Base-by-base conservation (phyloP, 2,329 filamentous ascomycete species). In the Ceratocystis huliohia region DNA sequence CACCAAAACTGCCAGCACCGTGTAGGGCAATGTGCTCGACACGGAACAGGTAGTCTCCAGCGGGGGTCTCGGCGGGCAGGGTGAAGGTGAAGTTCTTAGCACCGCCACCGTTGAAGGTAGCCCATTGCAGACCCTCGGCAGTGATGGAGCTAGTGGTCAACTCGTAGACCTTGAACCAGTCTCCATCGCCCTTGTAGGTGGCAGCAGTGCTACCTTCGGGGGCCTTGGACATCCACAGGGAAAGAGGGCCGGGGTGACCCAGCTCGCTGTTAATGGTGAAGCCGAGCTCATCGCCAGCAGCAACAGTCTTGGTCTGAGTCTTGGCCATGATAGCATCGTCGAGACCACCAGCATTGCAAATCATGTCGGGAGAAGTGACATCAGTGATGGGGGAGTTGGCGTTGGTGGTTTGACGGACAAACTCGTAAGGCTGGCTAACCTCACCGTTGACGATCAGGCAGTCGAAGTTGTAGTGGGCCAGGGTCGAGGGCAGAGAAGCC, bases 11-110 rank as follows among this genome's bases (percentile, higher is more conserved):
- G 46, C 74, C 71, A 2, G 79, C 78, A 62, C 71, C 73, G 71
- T 81, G 79, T 8, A 81, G 74, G 3, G 74, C 79, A 65, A 81
- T 77, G 68, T 81, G 78, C 72, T 81, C 79, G 20, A 78, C 76
- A 15, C 79, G 76, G 3, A 81, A 71, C 30, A 81, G 75, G 69
- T 81, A 81, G 68, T 80, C 77, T 65, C 79, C 79, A n/a, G 78
- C 71, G 0, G 75, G 73, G n/a, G 80, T 75, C 66, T 76, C 79
- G 46, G 70, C 70, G 13, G 79, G 79, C 61, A 81, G 76, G 46
- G 72, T 74, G 46, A 80, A 76, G 63, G 73, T 72, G 30, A 73
- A 72, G 17, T 69, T 67, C 33, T 71, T 71, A 46, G 74, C 75
- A 46, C 48, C 61, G 8, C 50, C 41, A 25, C 22, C 63, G 66